Evolutionary conservation across 352 stramenopile genomes (phyloP), one percentile per base, ranked within the genome.

Genomic region (Globisporangium ultimum): DNA sequence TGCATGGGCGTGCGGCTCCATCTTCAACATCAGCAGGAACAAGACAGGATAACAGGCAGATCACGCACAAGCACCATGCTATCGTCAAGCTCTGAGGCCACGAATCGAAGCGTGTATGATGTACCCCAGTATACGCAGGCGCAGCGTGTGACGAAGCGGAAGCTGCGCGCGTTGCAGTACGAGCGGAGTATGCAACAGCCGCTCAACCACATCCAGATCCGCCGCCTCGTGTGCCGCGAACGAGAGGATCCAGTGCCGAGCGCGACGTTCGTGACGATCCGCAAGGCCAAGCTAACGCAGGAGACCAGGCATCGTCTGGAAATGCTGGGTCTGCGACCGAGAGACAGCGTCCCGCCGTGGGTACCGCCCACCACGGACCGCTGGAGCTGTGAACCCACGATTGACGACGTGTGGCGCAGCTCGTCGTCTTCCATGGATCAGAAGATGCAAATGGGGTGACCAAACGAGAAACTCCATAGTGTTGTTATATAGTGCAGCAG

Each of bases 261-360:
- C 12, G 18, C 60, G 12, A 18, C 22, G 17, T 57, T 61, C 41
- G 48, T 53, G 32, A n/a, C 42, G 24, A 66, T 61, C 15, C 53
- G 42, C 14, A 61, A 61, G 18, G 48, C 60, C 0, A 8, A 42
- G 13, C 28, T 66, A 17, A 34, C 28, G 8, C n/a, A 34, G 20
- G 53, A 61, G 8, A 46, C 32, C 15, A 52, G n/a, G 4, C 15
- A 32, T 15, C 28, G 53, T 2, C 49, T 66, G 12, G 12, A 54
- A 34, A 56, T 46, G 15, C 12, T 61, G 5, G 60, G 53, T 11
- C 53, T 66, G n/a, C 21, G 52, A 22, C 41, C 53, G 28, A 41
- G 61, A 21, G 60, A 66, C 43, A 61, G 60, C 22, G 48, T 66
- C 3, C 60, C 60, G 10, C 60, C 60, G 11, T 61, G 60, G 60